These are phyloP conservation scores for Myriosclerotinia curreyana DNA, from an alignment of 2,329 filamentous ascomycete genomes.

Conservation along the genomic window DNA sequence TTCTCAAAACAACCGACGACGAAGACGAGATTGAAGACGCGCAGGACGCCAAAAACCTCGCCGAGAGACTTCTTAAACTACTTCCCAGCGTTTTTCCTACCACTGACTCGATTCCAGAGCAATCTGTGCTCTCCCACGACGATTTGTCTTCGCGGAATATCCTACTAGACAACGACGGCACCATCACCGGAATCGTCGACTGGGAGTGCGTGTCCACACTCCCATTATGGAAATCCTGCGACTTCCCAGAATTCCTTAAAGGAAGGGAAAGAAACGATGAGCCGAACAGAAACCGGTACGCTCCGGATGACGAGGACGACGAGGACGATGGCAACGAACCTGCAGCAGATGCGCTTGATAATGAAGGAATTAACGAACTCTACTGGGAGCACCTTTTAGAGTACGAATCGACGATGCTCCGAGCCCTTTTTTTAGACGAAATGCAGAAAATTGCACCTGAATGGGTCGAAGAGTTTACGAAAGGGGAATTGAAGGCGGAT, in stretches of 20 bases:
- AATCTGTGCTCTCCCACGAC: slow-evolving; percentile 41
- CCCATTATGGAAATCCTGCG: slow-evolving; percentile 42
- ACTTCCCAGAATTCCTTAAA: slow-evolving; percentile 41
- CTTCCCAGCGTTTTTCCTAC: slow-evolving; percentile 40
- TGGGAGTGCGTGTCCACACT: slow-evolving; percentile 46
- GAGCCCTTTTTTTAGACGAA: slow-evolving; percentile 39
- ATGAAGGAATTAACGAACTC: slow-evolving; percentile 42
- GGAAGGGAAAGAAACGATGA: slow-evolving; percentile 36
- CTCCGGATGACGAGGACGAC: slow-evolving; percentile 2
- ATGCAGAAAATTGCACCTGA: slow-evolving; percentile 36
- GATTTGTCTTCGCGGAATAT: slow-evolving; percentile 44
- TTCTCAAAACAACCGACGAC: slow-evolving; percentile 3
- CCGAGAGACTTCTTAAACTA: slow-evolving; percentile 36
- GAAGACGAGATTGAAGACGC: slow-evolving; percentile 40
- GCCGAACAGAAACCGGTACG: slow-evolving; percentile 29
- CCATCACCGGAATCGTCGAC: slow-evolving; percentile 43
- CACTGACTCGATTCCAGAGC: slow-evolving; percentile 32
- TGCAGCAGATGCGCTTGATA: slow-evolving; percentile 36
- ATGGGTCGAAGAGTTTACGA: slow-evolving; percentile 26
- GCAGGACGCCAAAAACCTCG: slow-evolving; percentile 32
- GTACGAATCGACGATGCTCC: slow-evolving; percentile 43
- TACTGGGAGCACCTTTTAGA: slow-evolving; percentile 45
- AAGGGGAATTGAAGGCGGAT: slow-evolving; percentile 38
- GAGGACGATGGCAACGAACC: slow-evolving; percentile 22
- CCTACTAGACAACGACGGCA: slow-evolving; percentile 41